These are phyloP conservation scores for Phyllosticta citriasiana DNA, from an alignment of 2,329 filamentous ascomycete species.

Conservation along the genomic window DNA sequence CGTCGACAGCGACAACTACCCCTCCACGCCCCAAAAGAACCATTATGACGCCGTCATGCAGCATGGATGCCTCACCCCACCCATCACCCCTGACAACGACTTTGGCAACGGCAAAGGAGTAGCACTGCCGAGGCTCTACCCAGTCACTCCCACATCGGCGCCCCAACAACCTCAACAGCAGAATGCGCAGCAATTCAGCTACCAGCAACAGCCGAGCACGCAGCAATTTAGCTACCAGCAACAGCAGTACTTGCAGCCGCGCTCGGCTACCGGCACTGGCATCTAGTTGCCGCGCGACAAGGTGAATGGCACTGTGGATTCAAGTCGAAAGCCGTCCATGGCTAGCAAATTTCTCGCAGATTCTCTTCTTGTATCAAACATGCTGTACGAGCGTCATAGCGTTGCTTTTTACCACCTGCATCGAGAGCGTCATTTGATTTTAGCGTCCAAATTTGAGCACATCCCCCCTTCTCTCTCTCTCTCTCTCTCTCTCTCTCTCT, in stretches of 20 bases:
- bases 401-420: slow-evolving; percentile 21
- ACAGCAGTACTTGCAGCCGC: slow-evolving; percentile 25
- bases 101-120: slow-evolving; percentile 21
- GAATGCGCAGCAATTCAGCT: slow-evolving; percentile 22
- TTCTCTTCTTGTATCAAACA: slow-evolving; percentile 27
- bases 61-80: slow-evolving; percentile 73
- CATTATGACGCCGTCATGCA: slow-evolving; percentile 53
- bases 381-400: slow-evolving; percentile 31
- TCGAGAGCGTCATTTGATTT: slow-evolving; percentile 11
- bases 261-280: slow-evolving; percentile 14
- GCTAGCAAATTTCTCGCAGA: slow-evolving; percentile 5
- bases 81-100: slow-evolving; percentile 65
- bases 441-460: not conserved
- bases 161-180: slow-evolving; percentile 21
- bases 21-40: slow-evolving; percentile 71
- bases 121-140: slow-evolving; percentile 21
- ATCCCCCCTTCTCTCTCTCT: slow-evolving; percentile 1
- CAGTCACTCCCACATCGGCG: slow-evolving; percentile 25
- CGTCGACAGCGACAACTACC: slow-evolving; percentile 34
- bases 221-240: slow-evolving; percentile 21
- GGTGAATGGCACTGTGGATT: not conserved
- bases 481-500: not conserved
- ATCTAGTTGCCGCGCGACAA: not conserved
- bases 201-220: slow-evolving; percentile 20
- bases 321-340: not conserved